Base-by-base conservation (phyloP, 2,329 filamentous ascomycete species). In the Epichloe sibirici region DNA sequence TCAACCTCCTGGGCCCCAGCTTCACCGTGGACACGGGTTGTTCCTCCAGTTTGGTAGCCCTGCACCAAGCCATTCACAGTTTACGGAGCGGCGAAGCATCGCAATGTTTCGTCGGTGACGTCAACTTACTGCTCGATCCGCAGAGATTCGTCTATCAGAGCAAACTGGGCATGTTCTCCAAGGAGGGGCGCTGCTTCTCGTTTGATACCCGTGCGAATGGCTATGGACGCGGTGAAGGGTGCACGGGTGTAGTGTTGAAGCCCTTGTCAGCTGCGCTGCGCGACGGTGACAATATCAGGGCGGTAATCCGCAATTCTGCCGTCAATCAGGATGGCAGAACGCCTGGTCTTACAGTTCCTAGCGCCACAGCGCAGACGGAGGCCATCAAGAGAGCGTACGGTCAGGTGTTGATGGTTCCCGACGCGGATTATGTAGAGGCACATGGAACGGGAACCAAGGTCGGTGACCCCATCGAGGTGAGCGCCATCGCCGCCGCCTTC, bases 361-460 rank as follows among this genome's bases (percentile, higher is more conserved):
- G 55, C 44, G 55, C 51, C 7, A 44, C 56, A 1, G 69, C 70
- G 2, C 71, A 74, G 51, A 59, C 61, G 4, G 56, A 61, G 1
- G 58, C 70, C 2, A 72, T 71, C 42, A 53, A 57, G 23, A 55
- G 53, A 9, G 66, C 66, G 0, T 28, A 28, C 7, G 71, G 72
- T 48, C 48, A 48, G 0, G 54, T 57, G 17, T 58, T 69, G 4
- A 59, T 63, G 25, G 57, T 60, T 0, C 25, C 63, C 25, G 53
- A 65, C 1, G 60, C 62, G n/a, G 61, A 62, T 40, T 71, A 68
- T 50, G 63, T 73, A 43, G 71, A 74, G 58, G 64, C 65, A 5
- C 73, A 77, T 54, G 74, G 73, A 3, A 76, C 74, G 0, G 73
- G 73, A 4, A 77, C 74, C 2, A 59, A 64, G 34, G 69, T 69